Evolutionary conservation across 805 yeast species (phyloP), one percentile per base, ranked within the genome.

Genomic region (Brettanomyces naardenensis): DNA sequence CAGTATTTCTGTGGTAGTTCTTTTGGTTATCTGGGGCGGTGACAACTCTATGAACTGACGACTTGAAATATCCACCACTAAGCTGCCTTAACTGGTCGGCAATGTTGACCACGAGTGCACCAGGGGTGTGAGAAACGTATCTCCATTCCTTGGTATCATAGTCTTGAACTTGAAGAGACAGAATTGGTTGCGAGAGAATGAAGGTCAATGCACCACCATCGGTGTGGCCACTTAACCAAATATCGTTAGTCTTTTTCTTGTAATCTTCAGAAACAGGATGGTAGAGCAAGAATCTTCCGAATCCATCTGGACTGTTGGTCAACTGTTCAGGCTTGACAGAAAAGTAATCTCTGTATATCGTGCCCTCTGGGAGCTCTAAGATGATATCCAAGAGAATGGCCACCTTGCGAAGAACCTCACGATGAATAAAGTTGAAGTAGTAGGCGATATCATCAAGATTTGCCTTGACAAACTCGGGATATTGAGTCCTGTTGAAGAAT

Each of bases 221-320:
- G 20, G 70, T 63, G 43, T 70, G 75, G 2, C 75, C 75, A 34
- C 73, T 55, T 20, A 70, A 52, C 66, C 66, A 68, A 3, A 67
- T 67, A 21, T 58, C 53, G 6, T 58, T 59, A 0, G 71, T 65
- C 31, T 54, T 49, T 17, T 47, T 31, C 9, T 53, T 52, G 15
- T 58, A 58, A 4, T 53, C 54, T 11, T 53, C 52, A 23, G 51
- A 47, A 26, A 57, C 57, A 22, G 60, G 65, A 41, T 61, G 58
- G 43, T 66, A 66, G 28, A 56, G 40, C 58, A 66, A 56, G 33
- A 63, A 51, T 31, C 71, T 48, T 2, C 67, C 67, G 37, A 56
- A 54, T 1, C 68, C 68, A 27, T 62, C 59, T 5, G 44, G 39
- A 11, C 51, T 38, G 38, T 66, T 59, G 18, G 58, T 59, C 14